Evolutionary conservation across 192 early-diverging fungal genomes (phyloP), one percentile per base, ranked within the genome.

Genomic region (Backusella luteola): DNA sequence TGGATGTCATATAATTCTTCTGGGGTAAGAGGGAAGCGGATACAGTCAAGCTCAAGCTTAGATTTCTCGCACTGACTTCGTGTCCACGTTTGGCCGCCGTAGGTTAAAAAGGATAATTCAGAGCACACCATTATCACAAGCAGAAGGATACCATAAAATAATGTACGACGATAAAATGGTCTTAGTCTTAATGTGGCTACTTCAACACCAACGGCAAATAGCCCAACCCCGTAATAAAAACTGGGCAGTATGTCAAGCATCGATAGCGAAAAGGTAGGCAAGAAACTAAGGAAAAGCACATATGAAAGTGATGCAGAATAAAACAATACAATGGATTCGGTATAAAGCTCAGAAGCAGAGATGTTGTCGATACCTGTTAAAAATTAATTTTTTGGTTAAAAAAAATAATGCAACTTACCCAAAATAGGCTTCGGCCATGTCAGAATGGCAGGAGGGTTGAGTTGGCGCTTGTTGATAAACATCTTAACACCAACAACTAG

Each of bases 41-140:
- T 66, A 69, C 77, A 79, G n/a, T 79, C 67, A 6, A 79, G 63
- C 26, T 68, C 67, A 9, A 69, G 23, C 1, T 36, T 34, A 14
- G 72, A 74, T 32, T 44, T 7, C 67, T 69, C 46, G 29, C 77
- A 79, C 1, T 63, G 34, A 0, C 29, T 7, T 8, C 44, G 59
- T 11, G 26, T 63, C 72, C 72, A 79, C 0, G 67, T 35, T 29
- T 12, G 41, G 8, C 59, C 38, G n/a, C 77, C 77, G 14, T 74
- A 79, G 3, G 73, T 38, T 11, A 68, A 14, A 15, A 66, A 67
- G 12, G 73, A 35, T 3, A 74, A 15, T 12, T 38, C 23, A 12
- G 66, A n/a, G 29, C 73, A 79, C 15, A 29, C 32, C 6, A 67
- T 39, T 0, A 42, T 19, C 3, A 23, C 34, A 29, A 75, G 38